These are phyloP conservation scores for Elaeagnus macrophylla DNA, from an alignment of 306 rosid genomes.

Conservation along the genomic window DNA sequence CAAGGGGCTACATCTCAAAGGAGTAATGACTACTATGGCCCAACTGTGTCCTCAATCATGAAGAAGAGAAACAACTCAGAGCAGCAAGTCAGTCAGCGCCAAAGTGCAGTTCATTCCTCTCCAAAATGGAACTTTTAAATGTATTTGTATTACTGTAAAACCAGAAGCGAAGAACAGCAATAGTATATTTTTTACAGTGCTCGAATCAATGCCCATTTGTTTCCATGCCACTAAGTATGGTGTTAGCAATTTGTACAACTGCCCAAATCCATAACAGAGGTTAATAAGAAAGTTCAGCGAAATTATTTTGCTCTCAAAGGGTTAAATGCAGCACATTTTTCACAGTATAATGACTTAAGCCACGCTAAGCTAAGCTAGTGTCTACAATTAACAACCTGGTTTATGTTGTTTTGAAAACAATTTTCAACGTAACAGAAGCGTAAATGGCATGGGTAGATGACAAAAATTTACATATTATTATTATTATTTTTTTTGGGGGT, in stretches of 20 bases:
- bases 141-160: slow-evolving; percentile 18
- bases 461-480: too few relatives aligned
- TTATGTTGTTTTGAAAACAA: too few relatives aligned
- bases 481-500: too few relatives aligned
- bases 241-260: slow-evolving; percentile 31
- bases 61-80: slow-evolving; percentile 63
- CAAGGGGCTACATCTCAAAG: slow-evolving; percentile 83
- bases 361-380: too few relatives aligned
- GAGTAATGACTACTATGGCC: slow-evolving; percentile 89
- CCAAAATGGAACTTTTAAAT: slow-evolving; percentile 80
- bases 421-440: too few relatives aligned
- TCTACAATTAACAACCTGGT: too few relatives aligned
- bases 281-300: slow-evolving; percentile 47
- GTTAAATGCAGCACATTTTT: too few relatives aligned
- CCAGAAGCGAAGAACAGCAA: slow-evolving; percentile 22
- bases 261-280: slow-evolving; percentile 37
- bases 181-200: slow-evolving; percentile 26
- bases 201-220: slow-evolving; percentile 17
- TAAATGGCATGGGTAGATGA: too few relatives aligned
- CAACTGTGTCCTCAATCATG: slow-evolving; percentile 92
- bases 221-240: slow-evolving; percentile 25
- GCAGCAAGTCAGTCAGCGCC: slow-evolving; percentile 43
- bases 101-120: slow-evolving; percentile 73
- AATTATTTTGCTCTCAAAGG: slow-evolving; percentile 23
- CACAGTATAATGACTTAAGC: too few relatives aligned